These are phyloP conservation scores for Uromyces viciae-fabae DNA, from an alignment of 1,284 basidiomycete species.

Conservation along the genomic window DNA sequence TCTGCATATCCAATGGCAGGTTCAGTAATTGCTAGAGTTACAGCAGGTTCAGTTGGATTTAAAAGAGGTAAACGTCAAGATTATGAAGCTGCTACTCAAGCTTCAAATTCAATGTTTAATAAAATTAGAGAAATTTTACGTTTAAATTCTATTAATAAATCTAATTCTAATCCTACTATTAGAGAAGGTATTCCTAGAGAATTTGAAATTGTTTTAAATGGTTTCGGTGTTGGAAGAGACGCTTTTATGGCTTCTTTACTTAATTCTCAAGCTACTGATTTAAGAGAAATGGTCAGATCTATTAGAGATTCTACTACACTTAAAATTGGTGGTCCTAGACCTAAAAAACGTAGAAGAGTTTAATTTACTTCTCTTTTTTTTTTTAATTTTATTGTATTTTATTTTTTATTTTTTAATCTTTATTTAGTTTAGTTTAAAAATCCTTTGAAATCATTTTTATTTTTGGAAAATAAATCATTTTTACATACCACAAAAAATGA, in stretches of 20 bases:
- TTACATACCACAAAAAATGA: no score
- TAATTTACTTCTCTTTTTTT: no score
- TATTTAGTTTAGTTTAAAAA: no score
- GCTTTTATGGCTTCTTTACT: constrained; percentile 29
- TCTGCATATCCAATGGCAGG: constrained; percentile 37
- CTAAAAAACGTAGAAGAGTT: constrained; percentile 42
- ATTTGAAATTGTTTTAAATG: constrained; percentile 43
- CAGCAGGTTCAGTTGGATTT: constrained; percentile 38
- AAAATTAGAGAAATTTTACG: constrained; percentile 23
- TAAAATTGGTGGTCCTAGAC: constrained; percentile 42
- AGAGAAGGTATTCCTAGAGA: constrained; percentile 34
- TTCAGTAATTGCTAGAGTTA: constrained; percentile 22
- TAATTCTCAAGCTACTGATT: constrained; percentile 15
- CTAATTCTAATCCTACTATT: neutral
- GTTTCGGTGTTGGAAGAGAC: constrained; percentile 40
- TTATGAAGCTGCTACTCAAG: constrained; percentile 40
- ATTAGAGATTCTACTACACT: constrained; percentile 38
- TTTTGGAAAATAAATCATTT: no score
- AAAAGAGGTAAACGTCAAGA: constrained; percentile 28
- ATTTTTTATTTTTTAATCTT: no score
- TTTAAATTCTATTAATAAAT: neutral
- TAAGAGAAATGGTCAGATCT: constrained; percentile 30
- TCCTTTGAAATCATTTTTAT: no score
- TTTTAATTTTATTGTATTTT: no score
- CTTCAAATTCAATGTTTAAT: constrained; percentile 19